Evolutionary conservation across 352 stramenopile species (phyloP), one percentile per base, ranked within the genome.

Genomic region (Elongisporangium prolatum): DNA sequence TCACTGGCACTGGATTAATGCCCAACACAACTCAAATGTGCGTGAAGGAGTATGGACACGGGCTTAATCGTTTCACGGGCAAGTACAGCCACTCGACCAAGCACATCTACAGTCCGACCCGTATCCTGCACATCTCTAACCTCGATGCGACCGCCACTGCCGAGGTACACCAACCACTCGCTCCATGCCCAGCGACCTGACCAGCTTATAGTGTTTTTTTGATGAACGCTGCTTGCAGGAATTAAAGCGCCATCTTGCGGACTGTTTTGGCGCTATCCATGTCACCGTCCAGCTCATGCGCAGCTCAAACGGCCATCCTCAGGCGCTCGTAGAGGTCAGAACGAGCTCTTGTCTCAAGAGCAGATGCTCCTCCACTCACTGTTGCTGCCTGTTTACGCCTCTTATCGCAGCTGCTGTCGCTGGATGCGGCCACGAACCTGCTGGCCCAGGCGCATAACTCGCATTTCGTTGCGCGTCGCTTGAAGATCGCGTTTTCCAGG

Each of bases 61-160:
- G 69, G 16, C 56, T 72, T 37, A 88, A 86, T 53, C 75, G 77
- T 1, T 88, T 88, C 67, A 88, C 77, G 8, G 77, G 75, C 54
- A 88, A 84, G 60, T 80, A 80, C 54, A 65, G 73, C 14, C 73
- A 80, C 54, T 61, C 62, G 55, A 82, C 71, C 52, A 83, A 81
- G 60, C 74, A 88, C 57, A 80, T 88, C 51, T 84, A 86, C 68
- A 85, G 77, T 44, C 77, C 77, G 16, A 86, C 75, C n/a, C 75
- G 78, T 54, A 77, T 88, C 40, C 64, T 88, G 14, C 77, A 88
- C 53, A 37, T 86, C 14, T 88, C 77, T 18, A 88, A 88, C 60
- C 71, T 88, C 56, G 77, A 84, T 18, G 70, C 76, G 37, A 53
- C 48, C 21, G 54, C 57, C 4, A 69, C 61, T 3, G 52, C 62